Conservation (phyloP, 139 green algal species). For the Chlamydomonas sphaeroides region DNA sequence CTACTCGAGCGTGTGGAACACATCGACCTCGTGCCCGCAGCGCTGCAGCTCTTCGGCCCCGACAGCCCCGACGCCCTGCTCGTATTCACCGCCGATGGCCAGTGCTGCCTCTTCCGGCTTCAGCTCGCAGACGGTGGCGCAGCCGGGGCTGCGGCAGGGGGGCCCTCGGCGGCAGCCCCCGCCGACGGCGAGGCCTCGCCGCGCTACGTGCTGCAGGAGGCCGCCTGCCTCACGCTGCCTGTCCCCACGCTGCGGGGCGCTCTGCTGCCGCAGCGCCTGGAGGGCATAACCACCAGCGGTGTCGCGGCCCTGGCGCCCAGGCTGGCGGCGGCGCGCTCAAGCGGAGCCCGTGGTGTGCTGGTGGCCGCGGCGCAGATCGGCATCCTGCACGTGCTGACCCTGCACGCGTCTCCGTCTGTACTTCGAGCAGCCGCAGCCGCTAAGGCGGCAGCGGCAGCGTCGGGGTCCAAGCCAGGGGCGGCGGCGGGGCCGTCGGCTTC, state of each 20-base stretch:
- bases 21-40: conserved; percentile 3
- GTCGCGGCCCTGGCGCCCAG: neutral
- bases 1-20: conserved; percentile 32
- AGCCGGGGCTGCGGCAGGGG: too few species aligned
- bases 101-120: neutral
- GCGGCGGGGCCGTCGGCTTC: too few species aligned
- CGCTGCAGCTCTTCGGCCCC: conserved; percentile 10
- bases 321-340: neutral
- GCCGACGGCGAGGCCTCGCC: neutral
- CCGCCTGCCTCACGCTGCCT: conserved; percentile 14
- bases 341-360: neutral
- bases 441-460: neutral
- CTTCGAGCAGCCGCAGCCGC: too few species aligned
- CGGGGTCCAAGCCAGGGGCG: too few species aligned
- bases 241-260: neutral
- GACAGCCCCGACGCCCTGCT: neutral
- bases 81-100: neutral
- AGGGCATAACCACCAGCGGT: conserved; percentile 11
- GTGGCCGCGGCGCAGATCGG: conserved; percentile 10
- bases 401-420: neutral
- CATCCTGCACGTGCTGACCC: conserved; percentile 18
- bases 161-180: neutral
- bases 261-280: conserved; percentile 11
- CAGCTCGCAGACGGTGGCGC: too few species aligned
- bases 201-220: neutral